Evolutionary conservation across 2,329 filamentous ascomycete species (phyloP), one percentile per base, ranked within the genome.

Genomic region (Aureobasidium sp.): DNA sequence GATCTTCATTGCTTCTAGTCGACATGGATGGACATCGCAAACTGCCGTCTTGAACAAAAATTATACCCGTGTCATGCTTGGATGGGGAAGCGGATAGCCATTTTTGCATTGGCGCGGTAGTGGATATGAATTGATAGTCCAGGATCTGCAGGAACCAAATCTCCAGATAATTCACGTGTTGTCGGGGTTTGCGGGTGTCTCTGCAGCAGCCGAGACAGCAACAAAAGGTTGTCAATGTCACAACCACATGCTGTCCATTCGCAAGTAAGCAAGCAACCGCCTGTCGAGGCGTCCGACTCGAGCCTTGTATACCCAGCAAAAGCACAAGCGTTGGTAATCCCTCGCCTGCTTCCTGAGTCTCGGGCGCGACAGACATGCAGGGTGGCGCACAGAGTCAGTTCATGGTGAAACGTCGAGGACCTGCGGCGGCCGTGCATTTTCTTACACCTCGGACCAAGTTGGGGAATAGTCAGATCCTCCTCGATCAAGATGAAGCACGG

Each of bases 381-480:
- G 54, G 42, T 48, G 30, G 54, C 42, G 54, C 54, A 58, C 54
- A 48, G 54, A 34, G 32, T 34, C 54, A 34, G 54, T 48, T 48
- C 54, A 58, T 58, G 41, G 54, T 58, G 54, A 58, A 58, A 58
- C 54, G 54, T 58, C 54, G 54, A 58, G 54, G 29, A 44, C 27
- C 21, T 57, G 53, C 39, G 53, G 41, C 39, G 53, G 53, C 50
- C 53, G 53, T 57, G 53, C 53, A 27, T 27, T 11, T 39, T 57
- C 39, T 57, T 57, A 57, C 53, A 57, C 39, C 53, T 39, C 39
- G 39, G 39, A 34, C 53, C 53, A 57, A 57, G 53, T 45, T 30
- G 54, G 53, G 36, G 16, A 21, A 47, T 48, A 27, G 44, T 32
- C 54, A 59, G 44, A 57, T 57, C 53, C 41, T 36, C 53, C 39